Evolutionary conservation across 805 yeast genomes (phyloP), one percentile per base, ranked within the genome.

Genomic region (Diddensiella santjacobensis): DNA sequence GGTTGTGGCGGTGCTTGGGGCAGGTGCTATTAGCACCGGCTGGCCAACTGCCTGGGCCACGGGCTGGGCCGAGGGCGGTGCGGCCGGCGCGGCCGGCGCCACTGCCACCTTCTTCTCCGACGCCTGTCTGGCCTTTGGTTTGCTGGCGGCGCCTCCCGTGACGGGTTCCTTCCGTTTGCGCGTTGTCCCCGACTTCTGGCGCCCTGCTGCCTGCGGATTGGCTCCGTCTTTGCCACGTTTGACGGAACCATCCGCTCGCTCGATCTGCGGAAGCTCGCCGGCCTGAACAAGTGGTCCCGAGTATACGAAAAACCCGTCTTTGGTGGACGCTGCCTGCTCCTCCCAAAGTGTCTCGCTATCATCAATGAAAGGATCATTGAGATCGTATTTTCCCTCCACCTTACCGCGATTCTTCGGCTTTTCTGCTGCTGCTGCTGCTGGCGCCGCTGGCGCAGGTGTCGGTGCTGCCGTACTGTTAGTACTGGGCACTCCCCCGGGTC

Each of bases 291-390:
- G 70, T 2, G 96, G 95, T 0, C 99, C 99, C 71, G 89, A 87
- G 66, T 82, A 93, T 0, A 93, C 96, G 57, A 91, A 93, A 63
- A 90, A 93, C 1, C 98, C 99, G 61, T 93, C 98, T 55, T 85
- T 85, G 0, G 96, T 89, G 1, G 91, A 81, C 2, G 91, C 90
- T 5, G 95, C 81, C 59, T 86, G 95, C 64, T 90, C 96, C 67
- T 93, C 99, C 85, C 93, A 85, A 49, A 80, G 77, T 57, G 89
- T 71, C 67, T 93, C 99, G 13, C 87, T 78, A 67, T 93, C 99
- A 68, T 93, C 99, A 50, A 93, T 93, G 61, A 93, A 93, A 2
- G 98, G 99, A 66, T 93, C 99, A 51, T 86, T 82, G 42, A 79
- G 73, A 63, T 93, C 99, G 66, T 93, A 93, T 61, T 87, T 88